Conservation (phyloP, 768 basidiomycete genomes). For the Multifurca ochricompacta region DNA sequence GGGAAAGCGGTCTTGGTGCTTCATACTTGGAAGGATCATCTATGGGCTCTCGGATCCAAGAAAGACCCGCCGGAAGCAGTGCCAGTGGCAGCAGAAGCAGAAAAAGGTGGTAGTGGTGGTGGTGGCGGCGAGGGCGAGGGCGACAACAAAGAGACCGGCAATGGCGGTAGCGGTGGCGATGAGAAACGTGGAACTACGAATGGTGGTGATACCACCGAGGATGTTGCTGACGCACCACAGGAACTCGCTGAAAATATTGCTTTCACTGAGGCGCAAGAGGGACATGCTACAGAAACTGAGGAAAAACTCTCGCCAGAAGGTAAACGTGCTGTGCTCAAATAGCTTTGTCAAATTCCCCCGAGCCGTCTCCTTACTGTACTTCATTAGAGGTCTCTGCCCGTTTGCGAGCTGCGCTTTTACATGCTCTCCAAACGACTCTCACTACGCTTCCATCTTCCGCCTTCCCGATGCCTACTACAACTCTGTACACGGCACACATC, state of each 20-base stretch:
- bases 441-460: conserved; percentile 39
- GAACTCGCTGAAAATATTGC: conserved; percentile 21
- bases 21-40: conserved; percentile 69
- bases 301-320: conserved; percentile 25
- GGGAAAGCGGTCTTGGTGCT: conserved; percentile 71
- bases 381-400: conserved; percentile 47
- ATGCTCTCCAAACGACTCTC: conserved; percentile 50
- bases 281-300: not conserved
- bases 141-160: too few relatives aligned
- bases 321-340: conserved; percentile 6
- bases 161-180: too few relatives aligned
- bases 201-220: too few relatives aligned
- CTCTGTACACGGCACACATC: conserved; percentile 68
- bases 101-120: conserved; percentile 12
- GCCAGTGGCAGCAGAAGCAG: conserved; percentile 8
- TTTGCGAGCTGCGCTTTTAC: conserved; percentile 55
- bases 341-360: too few relatives aligned
- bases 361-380: not conserved
- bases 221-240: conserved; percentile 19
- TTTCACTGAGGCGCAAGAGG: not conserved
- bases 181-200: too few relatives aligned
- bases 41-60: conserved; percentile 70
- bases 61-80: conserved; percentile 41
- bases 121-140: conserved; percentile 7
- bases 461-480: conserved; percentile 72